Percentiles rank a stretch among this genome's conserved stretches.
Conservation (phyloP, 768 basidiomycete genomes). For the Agaricus sinodeliciosus region DNA sequence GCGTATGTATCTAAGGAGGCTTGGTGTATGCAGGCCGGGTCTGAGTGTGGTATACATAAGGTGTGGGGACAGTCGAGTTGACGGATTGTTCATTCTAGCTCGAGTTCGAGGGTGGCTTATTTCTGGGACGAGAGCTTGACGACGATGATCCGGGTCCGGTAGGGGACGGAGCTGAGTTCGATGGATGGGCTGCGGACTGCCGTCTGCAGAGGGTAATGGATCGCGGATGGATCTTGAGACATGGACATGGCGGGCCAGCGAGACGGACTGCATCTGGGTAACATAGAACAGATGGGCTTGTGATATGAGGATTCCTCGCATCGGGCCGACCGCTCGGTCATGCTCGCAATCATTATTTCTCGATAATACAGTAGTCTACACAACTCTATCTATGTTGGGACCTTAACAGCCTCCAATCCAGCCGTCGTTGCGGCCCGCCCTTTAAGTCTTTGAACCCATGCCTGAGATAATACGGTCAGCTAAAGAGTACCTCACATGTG, state of each 20-base stretch:
- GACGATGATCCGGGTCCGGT: not conserved
- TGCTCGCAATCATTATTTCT: too few relatives aligned
- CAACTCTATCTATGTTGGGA: not conserved
- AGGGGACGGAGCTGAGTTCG: constrained; percentile 11
- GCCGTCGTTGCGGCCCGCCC: not conserved
- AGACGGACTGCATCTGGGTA: constrained; percentile 1
- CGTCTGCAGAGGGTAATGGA: constrained; percentile 11
- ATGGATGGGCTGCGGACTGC: constrained; percentile 11
- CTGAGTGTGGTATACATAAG: constrained; percentile 3
- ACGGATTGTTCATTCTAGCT: not conserved
- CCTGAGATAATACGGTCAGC: constrained; percentile 9
- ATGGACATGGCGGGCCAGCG: not conserved
- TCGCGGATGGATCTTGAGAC: constrained; percentile 13
- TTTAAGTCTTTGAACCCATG: constrained; percentile 16
- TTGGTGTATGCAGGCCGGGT: constrained; percentile 39
- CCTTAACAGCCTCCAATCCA: not conserved
- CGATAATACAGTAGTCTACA: too few relatives aligned
- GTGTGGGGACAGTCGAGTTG: constrained; percentile 4
- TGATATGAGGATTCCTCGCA: too few relatives aligned
- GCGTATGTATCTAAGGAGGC: constrained; percentile 82
- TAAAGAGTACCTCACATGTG: not conserved
- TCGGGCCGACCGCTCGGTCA: too few relatives aligned
- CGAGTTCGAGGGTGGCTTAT: constrained; percentile 1
- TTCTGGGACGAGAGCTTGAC: constrained; percentile 6
- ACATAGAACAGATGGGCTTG: not conserved